Base-by-base conservation (phyloP, 2,329 filamentous ascomycete species). In the Teratosphaeria pseudoeucalypti region DNA sequence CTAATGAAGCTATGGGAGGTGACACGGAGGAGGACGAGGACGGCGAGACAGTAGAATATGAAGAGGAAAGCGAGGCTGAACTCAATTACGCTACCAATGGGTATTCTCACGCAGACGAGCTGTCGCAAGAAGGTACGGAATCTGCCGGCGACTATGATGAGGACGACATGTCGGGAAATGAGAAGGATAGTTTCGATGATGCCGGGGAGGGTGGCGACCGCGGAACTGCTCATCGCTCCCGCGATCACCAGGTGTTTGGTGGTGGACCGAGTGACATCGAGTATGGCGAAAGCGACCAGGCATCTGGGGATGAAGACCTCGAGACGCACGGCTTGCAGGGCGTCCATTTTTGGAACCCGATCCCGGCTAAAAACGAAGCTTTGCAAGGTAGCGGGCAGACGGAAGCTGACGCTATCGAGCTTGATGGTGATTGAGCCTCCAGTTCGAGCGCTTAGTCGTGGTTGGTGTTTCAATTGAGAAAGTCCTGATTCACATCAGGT, bases 331-430 rank as follows among this genome's bases (percentile, higher is more conserved):
- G 19, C 55, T 29, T 39, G 55, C 29, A 52, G 5, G 37, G 47
- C 23, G 47, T 34, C 10, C 52, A 43, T 27, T 43, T 29, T 23
- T 58, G 34, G 58, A 52, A 34, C 23, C 34, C 32, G 34, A 10
- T 11, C 11, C 59, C 54, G 9, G 52, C 58, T 34, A 56, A 60
- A 34, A 63, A 64, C n/a, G 54, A 61, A 29, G 64, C 59, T 16
- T 52, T 68, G 54, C 64, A 67, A 54, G 58, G 11, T 11, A 58
- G 63, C 19, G 64, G 64, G 5, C 55, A 54, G 11, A 64, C 61
- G 32, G 60, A 27, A 16, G 64, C 66, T 12, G 66, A 67, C 16
- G 66, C 66, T 11, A 67, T 68, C 54, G 66, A 68, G 61, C 62
- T 68, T 26, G 43, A 49, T 23, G 69, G 68, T 54, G 68, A 70